Conservation (phyloP, 306 rosid genomes). For the Quercus agrifolia region DNA sequence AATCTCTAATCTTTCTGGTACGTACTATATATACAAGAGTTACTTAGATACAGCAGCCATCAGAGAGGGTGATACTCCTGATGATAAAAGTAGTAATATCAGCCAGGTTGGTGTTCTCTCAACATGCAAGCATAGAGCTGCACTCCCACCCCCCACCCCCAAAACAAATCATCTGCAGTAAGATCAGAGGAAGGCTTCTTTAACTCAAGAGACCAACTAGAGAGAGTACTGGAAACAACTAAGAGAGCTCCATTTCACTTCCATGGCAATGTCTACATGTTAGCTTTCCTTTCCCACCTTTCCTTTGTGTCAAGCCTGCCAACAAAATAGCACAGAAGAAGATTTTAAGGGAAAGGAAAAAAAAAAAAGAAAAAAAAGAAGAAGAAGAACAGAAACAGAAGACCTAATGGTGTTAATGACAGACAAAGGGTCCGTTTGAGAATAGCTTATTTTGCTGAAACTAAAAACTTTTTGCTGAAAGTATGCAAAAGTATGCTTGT, state of each 20-base stretch:
- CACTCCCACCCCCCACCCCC: too few relatives aligned
- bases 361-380: too few relatives aligned
- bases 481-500: too few relatives aligned
- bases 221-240: constrained; percentile 2
- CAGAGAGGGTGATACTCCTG: neutral
- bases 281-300: constrained; percentile 89
- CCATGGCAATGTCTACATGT: constrained; percentile 52
- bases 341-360: neutral
- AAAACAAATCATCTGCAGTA: neutral
- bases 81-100: neutral
- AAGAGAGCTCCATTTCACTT: neutral
- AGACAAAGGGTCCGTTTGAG: neutral
- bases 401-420: neutral
- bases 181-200: neutral
- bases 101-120: constrained; percentile 1
- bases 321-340: constrained; percentile 9
- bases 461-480: too few relatives aligned
- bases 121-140: neutral
- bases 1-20: neutral
- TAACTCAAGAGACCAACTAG: neutral
- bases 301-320: constrained; percentile 77
- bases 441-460: too few relatives aligned
- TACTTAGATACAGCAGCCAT: neutral
- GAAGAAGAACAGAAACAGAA: neutral
- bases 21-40: neutral